phyloP scores from a whole-genome alignment of 495 filamentous ascomycete species.

The Hypoxylon crocopeplum region DNA sequence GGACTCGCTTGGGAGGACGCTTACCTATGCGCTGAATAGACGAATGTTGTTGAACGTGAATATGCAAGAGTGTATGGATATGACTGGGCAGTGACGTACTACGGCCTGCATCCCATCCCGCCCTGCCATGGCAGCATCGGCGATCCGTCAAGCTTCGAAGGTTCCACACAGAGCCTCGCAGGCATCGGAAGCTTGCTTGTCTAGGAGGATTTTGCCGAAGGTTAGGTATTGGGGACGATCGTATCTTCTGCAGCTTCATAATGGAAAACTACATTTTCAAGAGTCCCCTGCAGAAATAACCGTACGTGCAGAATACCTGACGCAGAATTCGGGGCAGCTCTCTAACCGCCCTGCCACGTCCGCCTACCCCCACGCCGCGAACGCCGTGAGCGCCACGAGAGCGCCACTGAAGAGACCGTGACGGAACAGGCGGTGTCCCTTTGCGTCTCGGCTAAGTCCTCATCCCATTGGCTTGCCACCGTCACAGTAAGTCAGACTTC shows the following conservation, averaged over 20 bases:
- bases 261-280: no score
- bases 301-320: slow-evolving; percentile 8
- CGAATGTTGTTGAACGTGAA: neutral
- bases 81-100: neutral
- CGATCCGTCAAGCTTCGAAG: no score
- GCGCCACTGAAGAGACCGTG: slow-evolving; percentile 12
- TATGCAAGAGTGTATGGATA: neutral
- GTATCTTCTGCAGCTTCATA: neutral
- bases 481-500: slow-evolving; percentile 40
- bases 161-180: no score
- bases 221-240: no score
- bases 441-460: neutral
- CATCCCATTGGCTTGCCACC: neutral
- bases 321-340: neutral
- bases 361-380: no score
- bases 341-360: slow-evolving; percentile 4
- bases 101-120: no score
- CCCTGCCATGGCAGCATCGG: no score
- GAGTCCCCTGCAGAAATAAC: no score
- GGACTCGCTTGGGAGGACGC: neutral
- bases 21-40: neutral
- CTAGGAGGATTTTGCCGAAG: no score
- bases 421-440: neutral
- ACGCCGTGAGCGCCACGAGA: slow-evolving; percentile 24
- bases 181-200: no score